Evolutionary conservation across 2,329 filamentous ascomycete species (phyloP).

Genomic region (Diaporthe aspalathi): DNA sequence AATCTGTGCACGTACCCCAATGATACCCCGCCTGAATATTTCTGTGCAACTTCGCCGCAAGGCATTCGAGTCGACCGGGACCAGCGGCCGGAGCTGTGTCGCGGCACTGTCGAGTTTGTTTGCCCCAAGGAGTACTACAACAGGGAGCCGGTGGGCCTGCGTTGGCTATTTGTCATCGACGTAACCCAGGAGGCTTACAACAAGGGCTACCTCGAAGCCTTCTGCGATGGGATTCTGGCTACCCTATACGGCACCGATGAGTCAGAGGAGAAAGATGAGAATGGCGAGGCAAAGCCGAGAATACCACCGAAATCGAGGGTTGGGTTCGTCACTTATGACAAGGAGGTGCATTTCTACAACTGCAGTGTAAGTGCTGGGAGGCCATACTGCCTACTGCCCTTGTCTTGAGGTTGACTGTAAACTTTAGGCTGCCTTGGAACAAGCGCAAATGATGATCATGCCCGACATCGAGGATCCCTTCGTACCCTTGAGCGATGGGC

Average conservation of each 20-base stretch:
- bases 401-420: background rate
- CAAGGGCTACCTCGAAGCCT: constrained; percentile 88
- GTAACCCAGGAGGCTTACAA: constrained; percentile 92
- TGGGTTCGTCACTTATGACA: constrained; percentile 95
- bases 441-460: constrained; percentile 99
- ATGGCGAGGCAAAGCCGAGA: constrained; percentile 65
- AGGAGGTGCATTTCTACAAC: constrained; percentile 98
- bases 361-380: constrained; percentile 73
- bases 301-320: constrained; percentile 86
- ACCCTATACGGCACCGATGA: constrained; percentile 82
- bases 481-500: constrained; percentile 86
- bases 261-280: constrained; percentile 60
- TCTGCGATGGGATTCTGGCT: constrained; percentile 87
- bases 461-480: constrained; percentile 97
- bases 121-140: constrained; percentile 99
- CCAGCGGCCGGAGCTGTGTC: constrained; percentile 87
- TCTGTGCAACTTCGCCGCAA: constrained; percentile 87
- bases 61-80: constrained; percentile 89
- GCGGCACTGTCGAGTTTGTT: constrained; percentile 94
- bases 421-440: constrained; percentile 75
- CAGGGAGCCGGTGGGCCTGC: constrained; percentile 87
- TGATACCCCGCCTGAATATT: constrained; percentile 92
- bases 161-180: constrained; percentile 92
- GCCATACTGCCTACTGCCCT: background rate
- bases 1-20: constrained; percentile 99